Percentiles rank a stretch among this genome's conserved stretches.
Conservation (phyloP, 768 basidiomycete genomes). For the Pholiota molesta region DNA sequence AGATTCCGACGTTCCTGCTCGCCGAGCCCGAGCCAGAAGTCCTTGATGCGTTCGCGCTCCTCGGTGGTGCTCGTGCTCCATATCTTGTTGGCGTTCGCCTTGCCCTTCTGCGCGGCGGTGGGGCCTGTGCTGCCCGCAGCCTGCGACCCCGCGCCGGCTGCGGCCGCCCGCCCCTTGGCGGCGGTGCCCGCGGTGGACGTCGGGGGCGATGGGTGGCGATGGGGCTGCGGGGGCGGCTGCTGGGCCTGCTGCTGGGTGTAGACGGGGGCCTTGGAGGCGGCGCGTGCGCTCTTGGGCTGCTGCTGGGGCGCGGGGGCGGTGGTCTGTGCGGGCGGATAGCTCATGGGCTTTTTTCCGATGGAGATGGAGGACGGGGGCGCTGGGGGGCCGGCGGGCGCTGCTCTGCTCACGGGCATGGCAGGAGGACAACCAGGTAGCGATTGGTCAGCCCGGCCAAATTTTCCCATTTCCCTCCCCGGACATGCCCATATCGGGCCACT, state of each 20-base stretch:
- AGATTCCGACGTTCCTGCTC: constrained; percentile 90
- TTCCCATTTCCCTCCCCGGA: constrained; percentile 16
- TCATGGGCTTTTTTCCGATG: constrained; percentile 93
- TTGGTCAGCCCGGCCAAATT: constrained; percentile 39
- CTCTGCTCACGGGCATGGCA: constrained; percentile 33
- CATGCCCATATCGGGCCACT: not conserved
- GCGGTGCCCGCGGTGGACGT: constrained; percentile 42
- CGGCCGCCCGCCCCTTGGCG: constrained; percentile 30
- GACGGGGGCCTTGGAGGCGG: constrained; percentile 52
- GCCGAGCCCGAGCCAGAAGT: constrained; percentile 94
- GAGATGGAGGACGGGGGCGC: constrained; percentile 75
- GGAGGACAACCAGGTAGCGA: constrained; percentile 34
- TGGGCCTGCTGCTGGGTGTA: constrained; percentile 34
- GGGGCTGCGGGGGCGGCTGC: constrained; percentile 35
- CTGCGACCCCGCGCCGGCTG: constrained; percentile 18
- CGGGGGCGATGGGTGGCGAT: constrained; percentile 50
- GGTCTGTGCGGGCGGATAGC: constrained; percentile 46
- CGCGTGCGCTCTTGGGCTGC: constrained; percentile 47
- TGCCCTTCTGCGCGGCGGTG: constrained; percentile 34
- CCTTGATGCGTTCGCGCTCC: constrained; percentile 96
- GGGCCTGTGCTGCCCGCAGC: constrained; percentile 38
- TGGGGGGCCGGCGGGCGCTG: constrained; percentile 34
- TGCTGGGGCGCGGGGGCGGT: constrained; percentile 31
- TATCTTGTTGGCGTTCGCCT: constrained; percentile 74
- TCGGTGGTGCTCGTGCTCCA: constrained; percentile 93